Evolutionary conservation across 148 eudicot species (phyloP).

Genomic region (Bassia scoparia): DNA sequence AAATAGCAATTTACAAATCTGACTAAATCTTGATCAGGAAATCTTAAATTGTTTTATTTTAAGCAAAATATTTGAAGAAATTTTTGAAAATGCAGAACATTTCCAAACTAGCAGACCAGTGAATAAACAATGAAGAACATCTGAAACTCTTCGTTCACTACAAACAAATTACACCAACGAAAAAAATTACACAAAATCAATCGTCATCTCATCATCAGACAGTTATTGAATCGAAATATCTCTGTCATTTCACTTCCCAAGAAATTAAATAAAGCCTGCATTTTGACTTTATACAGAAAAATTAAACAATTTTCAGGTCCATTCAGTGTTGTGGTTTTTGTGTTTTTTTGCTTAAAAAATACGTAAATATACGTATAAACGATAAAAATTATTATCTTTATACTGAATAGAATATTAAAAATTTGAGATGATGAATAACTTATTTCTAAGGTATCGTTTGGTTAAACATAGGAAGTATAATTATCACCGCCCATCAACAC

Average conservation of each 20-base stretch:
- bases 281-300: background rate
- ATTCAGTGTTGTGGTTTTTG: too few relatives aligned
- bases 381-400: too few relatives aligned
- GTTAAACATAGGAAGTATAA: too few relatives aligned
- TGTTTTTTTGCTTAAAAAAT: too few relatives aligned
- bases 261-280: background rate
- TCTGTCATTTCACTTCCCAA: constrained; percentile 20
- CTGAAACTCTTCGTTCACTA: constrained; percentile 20
- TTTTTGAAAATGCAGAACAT: background rate
- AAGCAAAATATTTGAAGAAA: too few relatives aligned
- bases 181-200: constrained; percentile 5
- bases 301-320: too few relatives aligned
- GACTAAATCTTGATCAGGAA: constrained; percentile 7
- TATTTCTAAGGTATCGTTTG: too few relatives aligned
- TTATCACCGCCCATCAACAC: too few relatives aligned
- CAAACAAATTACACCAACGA: constrained; percentile 20
- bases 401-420: too few relatives aligned
- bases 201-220: constrained; percentile 32
- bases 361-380: too few relatives aligned
- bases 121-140: constrained; percentile 24
- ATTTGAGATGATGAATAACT: too few relatives aligned
- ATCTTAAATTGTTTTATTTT: constrained; percentile 1
- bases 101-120: constrained; percentile 23
- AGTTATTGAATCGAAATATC: constrained; percentile 14
- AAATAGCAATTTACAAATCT: background rate